These are phyloP conservation scores for Polychaeton citri DNA, from an alignment of 2,329 filamentous ascomycete species.

Conservation along the genomic window DNA sequence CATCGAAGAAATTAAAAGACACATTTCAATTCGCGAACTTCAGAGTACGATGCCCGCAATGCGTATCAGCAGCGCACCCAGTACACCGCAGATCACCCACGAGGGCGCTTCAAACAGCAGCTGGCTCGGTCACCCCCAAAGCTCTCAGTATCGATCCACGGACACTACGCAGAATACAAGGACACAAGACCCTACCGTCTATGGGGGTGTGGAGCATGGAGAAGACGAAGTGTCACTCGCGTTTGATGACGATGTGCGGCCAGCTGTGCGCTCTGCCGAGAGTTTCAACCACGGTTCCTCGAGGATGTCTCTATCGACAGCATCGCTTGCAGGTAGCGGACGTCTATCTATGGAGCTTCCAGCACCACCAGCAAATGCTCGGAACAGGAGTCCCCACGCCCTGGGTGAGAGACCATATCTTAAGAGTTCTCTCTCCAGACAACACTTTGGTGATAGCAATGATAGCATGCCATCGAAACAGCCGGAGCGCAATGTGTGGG, in stretches of 20 bases:
- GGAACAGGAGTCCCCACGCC: neutral
- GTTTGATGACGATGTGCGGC: neutral
- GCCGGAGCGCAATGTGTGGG: neutral
- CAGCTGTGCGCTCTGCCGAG: neutral
- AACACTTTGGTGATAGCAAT: too few relatives aligned
- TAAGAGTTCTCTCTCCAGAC: too few relatives aligned
- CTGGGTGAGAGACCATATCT: too few relatives aligned
- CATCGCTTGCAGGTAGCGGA: too few relatives aligned
- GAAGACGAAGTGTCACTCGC: neutral
- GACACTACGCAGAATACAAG: neutral
- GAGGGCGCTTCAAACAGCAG: neutral
- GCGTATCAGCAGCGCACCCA: conserved; percentile 41
- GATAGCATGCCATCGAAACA: neutral
- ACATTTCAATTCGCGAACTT: conserved; percentile 43
- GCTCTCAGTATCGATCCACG: neutral
- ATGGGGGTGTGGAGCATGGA: neutral
- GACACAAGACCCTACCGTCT: neutral
- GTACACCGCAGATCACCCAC: neutral
- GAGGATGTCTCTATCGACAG: too few relatives aligned
- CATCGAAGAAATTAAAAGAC: conserved; percentile 68
- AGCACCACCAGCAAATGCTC: neutral
- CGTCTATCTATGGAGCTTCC: neutral
- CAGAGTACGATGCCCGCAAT: conserved; percentile 82
- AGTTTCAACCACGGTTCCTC: too few relatives aligned
- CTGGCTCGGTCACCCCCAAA: neutral